Evolutionary conservation across 768 basidiomycete species (phyloP), one percentile per base, ranked within the genome.

Genomic region (Tylopilus felleus): DNA sequence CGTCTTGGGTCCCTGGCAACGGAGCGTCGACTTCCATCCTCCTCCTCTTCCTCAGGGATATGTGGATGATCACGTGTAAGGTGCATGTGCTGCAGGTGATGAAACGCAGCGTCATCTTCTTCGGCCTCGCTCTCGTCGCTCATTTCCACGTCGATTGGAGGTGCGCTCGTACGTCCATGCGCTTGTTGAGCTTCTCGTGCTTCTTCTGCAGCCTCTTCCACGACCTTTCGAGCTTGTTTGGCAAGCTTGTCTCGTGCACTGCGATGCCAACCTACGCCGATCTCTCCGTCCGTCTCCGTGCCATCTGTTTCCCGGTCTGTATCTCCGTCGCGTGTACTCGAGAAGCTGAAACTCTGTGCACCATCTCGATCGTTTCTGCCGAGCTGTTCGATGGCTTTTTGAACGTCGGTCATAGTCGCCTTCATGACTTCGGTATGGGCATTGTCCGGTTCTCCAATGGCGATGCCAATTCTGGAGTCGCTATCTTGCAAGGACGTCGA

Each of bases 341-440:
- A 78, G 64, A 92, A 93, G 61, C 88, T 88, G 69, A 90, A 90
- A 62, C 88, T 87, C 27, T 84, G 79, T 1, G 77, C 73, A 8
- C 81, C 84, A 52, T 86, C 83, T 16, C 74, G 73, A 61, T 80
- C 80, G 28, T 73, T 74, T 42, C 77, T 74, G 8, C 86, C 88
- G 23, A 93, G 84, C 62, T 93, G 90, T 56, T 94, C 90, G 61
- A 95, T 93, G 19, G 92, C 93, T 59, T 90, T 75, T 69, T 96
- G 90, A 7, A 96, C 90, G 53, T 95, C 92, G 3, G 88, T 92
- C 78, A 95, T 79, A 2, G 93, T 96, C 2, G 86, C 90, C 36
- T 82, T 82, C 89, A 96, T 93, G 52, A 88, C 81, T 56, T 82
- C 82, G 14, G 73, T 79, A 42, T 79, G 61, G 27, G 35, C 55